Conservation (phyloP, 164 flowering plant genomes). For the Kingdonia uniflora region DNA sequence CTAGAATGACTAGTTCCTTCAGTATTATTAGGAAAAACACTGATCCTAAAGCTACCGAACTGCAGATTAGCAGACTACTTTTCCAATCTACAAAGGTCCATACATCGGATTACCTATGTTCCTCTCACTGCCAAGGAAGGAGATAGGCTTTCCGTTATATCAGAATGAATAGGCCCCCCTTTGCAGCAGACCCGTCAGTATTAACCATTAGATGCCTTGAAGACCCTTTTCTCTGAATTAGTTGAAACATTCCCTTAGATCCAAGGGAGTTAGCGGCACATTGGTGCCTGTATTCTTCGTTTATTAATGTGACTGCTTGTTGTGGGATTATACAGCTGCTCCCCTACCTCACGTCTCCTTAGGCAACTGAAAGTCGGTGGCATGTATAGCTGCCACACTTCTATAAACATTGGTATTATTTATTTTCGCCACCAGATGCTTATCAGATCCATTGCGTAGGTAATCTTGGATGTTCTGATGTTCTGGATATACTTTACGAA, state of each 20-base stretch:
- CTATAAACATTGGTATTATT: slow-evolving; percentile 85
- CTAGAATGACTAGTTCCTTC: slow-evolving; percentile 76
- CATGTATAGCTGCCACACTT: slow-evolving; percentile 91
- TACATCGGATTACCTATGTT: slow-evolving; percentile 48
- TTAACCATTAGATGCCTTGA: slow-evolving; percentile 76
- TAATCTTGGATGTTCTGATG: slow-evolving; percentile 82
- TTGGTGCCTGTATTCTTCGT: slow-evolving; percentile 77
- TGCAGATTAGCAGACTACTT: slow-evolving; percentile 72
- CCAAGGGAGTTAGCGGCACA: slow-evolving; percentile 70
- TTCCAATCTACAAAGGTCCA: slow-evolving; percentile 58
- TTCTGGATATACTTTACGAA: slow-evolving; percentile 82
- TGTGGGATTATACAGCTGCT: slow-evolving; percentile 54
- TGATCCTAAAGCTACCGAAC: slow-evolving; percentile 75
- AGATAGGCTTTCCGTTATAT: slow-evolving; percentile 33
- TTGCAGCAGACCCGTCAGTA: slow-evolving; percentile 82
- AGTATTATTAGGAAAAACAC: slow-evolving; percentile 73
- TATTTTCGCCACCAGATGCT: slow-evolving; percentile 82
- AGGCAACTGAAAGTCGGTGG: slow-evolving; percentile 80
- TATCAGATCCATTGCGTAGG: slow-evolving; percentile 76
- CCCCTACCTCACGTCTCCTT: slow-evolving; percentile 77
- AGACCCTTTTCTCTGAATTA: slow-evolving; percentile 81
- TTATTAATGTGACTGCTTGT: slow-evolving; percentile 55
- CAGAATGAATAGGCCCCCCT: slow-evolving; percentile 72
- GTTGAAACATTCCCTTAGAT: slow-evolving; percentile 83
- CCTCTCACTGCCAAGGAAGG: slow-evolving; percentile 27